Conservation (phyloP, 1,139 yeast genomes). For the Sugiyamaella grinbergsii region DNA sequence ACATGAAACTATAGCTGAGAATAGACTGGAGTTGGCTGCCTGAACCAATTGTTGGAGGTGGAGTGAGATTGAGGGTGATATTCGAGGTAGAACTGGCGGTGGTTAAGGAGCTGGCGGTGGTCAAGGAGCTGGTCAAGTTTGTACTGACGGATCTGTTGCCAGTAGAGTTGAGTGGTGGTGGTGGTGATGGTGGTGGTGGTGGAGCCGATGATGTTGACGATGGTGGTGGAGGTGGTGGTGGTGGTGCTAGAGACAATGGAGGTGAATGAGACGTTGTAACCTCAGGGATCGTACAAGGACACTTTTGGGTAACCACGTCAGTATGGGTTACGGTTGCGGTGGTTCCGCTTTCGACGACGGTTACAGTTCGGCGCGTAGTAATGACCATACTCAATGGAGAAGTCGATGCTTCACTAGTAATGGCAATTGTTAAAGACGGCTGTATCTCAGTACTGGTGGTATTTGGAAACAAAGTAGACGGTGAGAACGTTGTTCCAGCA, state of each 20-base stretch:
- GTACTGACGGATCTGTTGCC: too few relatives aligned
- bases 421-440: constrained; percentile 8
- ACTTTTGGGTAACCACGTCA: neutral
- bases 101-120: neutral
- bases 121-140: too few relatives aligned
- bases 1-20: neutral
- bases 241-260: constrained; percentile 2
- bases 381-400: constrained; percentile 3
- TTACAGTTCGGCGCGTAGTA: neutral
- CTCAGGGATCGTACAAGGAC: constrained; percentile 3
- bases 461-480: constrained; percentile 9
- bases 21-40: neutral
- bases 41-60: neutral
- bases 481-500: constrained; percentile 1
- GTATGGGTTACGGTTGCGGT: neutral
- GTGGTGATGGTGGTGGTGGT: neutral
- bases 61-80: neutral
- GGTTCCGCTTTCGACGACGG: neutral
- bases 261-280: constrained; percentile 1
- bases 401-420: too few relatives aligned
- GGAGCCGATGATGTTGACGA: neutral
- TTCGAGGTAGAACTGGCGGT: neutral
- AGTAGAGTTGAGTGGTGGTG: too few relatives aligned
- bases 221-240: constrained; percentile 4
- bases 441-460: constrained; percentile 11